These are phyloP conservation scores for Pyricularia sp. DNA, from an alignment of 2,329 filamentous ascomycete genomes.

Conservation along the genomic window DNA sequence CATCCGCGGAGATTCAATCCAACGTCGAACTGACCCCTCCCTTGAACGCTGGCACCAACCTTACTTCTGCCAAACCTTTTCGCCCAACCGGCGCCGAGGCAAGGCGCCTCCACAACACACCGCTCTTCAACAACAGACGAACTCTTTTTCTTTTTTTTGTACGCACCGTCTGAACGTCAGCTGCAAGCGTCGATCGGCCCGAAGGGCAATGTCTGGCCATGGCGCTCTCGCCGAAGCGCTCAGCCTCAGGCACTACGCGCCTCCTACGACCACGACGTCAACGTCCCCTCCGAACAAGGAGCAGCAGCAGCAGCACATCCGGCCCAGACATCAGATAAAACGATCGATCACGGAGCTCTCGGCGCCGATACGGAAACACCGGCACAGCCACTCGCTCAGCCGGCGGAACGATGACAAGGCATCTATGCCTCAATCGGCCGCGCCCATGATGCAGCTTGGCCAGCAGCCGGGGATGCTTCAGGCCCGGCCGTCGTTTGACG, in stretches of 20 bases:
- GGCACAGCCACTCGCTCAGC: constrained; percentile 23
- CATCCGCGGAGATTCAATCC: not conserved
- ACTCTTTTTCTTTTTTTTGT: not conserved
- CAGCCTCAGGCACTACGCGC: not conserved
- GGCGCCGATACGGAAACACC: constrained; percentile 31
- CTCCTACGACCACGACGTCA: not conserved
- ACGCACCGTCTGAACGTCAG: not conserved
- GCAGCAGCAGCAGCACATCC: constrained; percentile 15
- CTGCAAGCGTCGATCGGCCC: not conserved
- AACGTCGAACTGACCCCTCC: not conserved
- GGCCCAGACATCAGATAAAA: constrained; percentile 41
- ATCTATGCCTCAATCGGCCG: constrained; percentile 9
- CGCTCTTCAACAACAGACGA: not conserved
- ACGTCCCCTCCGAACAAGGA: not conserved
- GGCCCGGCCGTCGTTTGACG: constrained; percentile 32
- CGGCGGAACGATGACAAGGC: constrained; percentile 21
- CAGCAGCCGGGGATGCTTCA: constrained; percentile 12
- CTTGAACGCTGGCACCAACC: not conserved
- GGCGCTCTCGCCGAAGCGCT: constrained; percentile 14
- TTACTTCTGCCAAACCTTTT: not conserved
- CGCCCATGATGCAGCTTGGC: constrained; percentile 8
- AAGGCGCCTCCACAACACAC: constrained; percentile 1
- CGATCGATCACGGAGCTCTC: constrained; percentile 47
- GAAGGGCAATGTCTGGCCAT: constrained; percentile 22
- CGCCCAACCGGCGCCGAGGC: not conserved